Evolutionary conservation across 306 rosid genomes (phyloP), one percentile per base, ranked within the genome.

Genomic region (Ochetophila trinervis): DNA sequence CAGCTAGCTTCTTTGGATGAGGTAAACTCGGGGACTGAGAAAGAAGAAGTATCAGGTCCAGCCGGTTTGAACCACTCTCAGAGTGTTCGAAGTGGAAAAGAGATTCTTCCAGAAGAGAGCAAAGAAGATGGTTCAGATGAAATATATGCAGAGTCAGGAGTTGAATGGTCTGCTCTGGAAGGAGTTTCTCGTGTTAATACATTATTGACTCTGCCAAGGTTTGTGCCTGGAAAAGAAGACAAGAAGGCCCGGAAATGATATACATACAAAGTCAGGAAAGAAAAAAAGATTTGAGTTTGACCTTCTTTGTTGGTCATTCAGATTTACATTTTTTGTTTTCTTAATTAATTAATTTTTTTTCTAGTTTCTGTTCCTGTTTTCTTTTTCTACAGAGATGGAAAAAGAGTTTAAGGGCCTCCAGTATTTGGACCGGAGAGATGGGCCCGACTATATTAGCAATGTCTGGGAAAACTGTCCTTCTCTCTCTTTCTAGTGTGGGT

Each of bases 131-230:
- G 37, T 20, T 61, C 51, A 55, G 88, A 81, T 53, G 92, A 79
- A 63, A 62, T 70, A 40, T 76, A 84, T 40, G 71, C 68, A 2
- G 97, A 83, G 45, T 6, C 20, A n/a, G 88, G 79, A 57, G 76
- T 34, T 56, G 97, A 88, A 22, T 94, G 99, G 99, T 90, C 96
- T 66, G 99, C 99, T 27, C 80, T 94, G 22, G 97, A 90, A 88
- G 99, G 99, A 21, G 99, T 94, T 37, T 83, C 99, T 15, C 96
- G 99, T 5, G 99, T 90, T 62, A 88, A 94, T 86, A 90, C 99
- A n/a, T 63, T 94, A 45, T 69, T 94, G 65, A 94, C 74, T 65
- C 90, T 94, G 62, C 99, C 99, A 0, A 94, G 99, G 76, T 94
- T 84, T 66, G 86, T 65, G 48, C 97, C 96, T n/a, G 89, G 82